These are phyloP conservation scores for Castanea sativa DNA, from an alignment of 306 rosid species.

Conservation along the genomic window DNA sequence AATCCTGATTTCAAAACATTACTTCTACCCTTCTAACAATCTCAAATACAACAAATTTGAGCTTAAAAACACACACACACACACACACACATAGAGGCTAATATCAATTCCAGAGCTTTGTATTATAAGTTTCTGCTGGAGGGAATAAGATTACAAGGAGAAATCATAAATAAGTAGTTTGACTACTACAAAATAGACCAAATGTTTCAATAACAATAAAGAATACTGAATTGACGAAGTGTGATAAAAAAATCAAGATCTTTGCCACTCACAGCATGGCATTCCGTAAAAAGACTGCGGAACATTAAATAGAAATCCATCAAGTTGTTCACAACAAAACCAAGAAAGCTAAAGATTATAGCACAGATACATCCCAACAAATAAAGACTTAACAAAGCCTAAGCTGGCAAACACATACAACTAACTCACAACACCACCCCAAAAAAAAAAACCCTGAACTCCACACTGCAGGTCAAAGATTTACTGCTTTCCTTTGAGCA, in stretches of 20 bases:
- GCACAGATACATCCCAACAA: background rate
- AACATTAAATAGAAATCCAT: background rate
- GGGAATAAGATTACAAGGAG: background rate
- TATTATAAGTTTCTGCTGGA: background rate
- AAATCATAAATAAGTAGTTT: background rate
- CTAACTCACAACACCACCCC: background rate
- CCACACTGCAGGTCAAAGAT: background rate
- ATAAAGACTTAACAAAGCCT: too few species aligned
- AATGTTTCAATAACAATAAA: background rate
- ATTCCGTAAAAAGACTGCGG: background rate
- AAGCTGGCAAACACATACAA: background rate
- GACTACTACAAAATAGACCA: background rate
- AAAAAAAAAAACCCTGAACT: background rate
- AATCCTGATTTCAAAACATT: constrained; percentile 31
- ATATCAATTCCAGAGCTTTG: background rate
- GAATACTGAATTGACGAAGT: background rate
- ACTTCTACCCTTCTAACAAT: background rate
- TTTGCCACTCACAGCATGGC: background rate
- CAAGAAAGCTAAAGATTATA: background rate
- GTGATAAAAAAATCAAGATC: background rate
- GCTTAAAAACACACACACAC: background rate
- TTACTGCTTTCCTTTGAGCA: background rate
- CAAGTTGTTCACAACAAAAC: background rate
- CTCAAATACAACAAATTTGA: background rate
- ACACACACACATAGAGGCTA: background rate